Percentiles rank a stretch among this genome's conserved stretches.
Evolutionary conservation across 148 eudicot genomes (phyloP).

Genomic region (Rhododendron simsii): DNA sequence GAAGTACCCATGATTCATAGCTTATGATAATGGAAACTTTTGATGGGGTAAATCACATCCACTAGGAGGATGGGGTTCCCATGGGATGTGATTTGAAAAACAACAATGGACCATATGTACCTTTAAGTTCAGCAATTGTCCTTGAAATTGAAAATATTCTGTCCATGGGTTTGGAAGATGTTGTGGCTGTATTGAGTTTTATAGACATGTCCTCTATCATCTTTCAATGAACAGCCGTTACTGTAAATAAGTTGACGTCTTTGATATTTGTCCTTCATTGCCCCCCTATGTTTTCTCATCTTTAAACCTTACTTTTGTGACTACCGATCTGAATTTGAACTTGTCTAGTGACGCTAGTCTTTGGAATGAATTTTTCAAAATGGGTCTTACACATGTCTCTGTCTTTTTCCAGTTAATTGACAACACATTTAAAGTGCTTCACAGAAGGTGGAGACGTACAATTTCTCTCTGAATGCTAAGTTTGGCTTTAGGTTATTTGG

Average conservation of each 20-base stretch:
- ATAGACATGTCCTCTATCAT: not conserved
- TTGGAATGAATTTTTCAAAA: not conserved
- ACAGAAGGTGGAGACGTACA: not conserved
- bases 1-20: not conserved
- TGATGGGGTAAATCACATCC: constrained; percentile 3
- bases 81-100: not conserved
- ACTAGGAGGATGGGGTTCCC: not conserved
- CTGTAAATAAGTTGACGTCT: not conserved
- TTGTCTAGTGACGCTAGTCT: not conserved
- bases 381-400: not conserved
- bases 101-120: not conserved
- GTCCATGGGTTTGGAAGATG: not conserved
- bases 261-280: not conserved
- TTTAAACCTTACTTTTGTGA: not conserved
- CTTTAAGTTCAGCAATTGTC: constrained; percentile 3
- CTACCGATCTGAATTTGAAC: not conserved
- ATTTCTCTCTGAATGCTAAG: not conserved
- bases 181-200: not conserved
- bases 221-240: not conserved
- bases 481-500: not conserved
- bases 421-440: not conserved
- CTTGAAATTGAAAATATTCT: not conserved
- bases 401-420: not conserved
- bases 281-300: not conserved
- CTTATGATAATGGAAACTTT: not conserved